Evolutionary conservation across 139 green algal genomes (phyloP).

Genomic region (Coelastrella sp.): DNA sequence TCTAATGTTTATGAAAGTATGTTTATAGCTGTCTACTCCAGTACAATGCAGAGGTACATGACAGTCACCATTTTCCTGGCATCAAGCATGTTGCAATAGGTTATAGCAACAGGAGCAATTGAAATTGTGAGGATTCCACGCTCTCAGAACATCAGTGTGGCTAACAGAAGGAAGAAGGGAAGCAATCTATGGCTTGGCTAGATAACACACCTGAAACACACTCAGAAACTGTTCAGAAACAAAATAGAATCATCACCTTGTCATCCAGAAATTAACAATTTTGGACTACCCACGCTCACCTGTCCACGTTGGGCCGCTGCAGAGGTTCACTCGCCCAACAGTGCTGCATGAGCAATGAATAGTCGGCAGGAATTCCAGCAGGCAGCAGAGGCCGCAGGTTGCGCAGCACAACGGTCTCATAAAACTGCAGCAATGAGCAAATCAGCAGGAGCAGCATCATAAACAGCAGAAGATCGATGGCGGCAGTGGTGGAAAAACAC

Average conservation of each 20-base stretch:
- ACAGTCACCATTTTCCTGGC: no score
- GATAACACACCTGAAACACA: background rate
- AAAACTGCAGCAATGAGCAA: background rate
- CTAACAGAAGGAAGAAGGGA: no score
- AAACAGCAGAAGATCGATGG: no score
- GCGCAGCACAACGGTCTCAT: background rate
- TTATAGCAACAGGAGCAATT: no score
- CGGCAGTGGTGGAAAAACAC: no score
- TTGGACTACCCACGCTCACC: background rate
- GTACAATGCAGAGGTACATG: no score
- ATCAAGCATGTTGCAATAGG: no score
- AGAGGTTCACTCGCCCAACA: conserved; percentile 13
- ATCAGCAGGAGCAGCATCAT: no score
- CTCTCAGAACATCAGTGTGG: no score
- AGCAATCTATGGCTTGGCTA: background rate
- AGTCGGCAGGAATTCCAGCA: conserved; percentile 7
- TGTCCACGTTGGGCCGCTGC: conserved; percentile 14
- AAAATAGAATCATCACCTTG: background rate
- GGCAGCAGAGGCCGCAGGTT: conserved; percentile 3
- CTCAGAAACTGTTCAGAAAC: background rate
- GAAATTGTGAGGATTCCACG: no score
- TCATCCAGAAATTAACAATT: background rate
- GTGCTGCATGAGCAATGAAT: background rate
- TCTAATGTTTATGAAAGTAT: no score
- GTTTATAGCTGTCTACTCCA: no score